phyloP scores from a whole-genome alignment of 2,329 filamentous ascomycete genomes.

The Phialemonium atrogriseum region DNA sequence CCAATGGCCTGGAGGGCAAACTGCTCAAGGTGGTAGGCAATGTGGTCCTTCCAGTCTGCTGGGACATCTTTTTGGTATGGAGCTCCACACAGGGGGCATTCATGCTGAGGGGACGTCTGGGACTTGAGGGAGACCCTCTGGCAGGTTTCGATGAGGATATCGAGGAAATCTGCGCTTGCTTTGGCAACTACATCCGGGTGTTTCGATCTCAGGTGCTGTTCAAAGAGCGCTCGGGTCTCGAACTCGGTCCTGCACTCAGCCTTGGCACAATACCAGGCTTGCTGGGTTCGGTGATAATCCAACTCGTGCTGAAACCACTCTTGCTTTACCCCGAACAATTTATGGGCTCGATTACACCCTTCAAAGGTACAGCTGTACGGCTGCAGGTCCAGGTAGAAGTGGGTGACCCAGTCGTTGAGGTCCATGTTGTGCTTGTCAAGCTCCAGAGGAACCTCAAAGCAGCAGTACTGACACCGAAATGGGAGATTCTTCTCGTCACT shows the following conservation, averaged over 20 bases:
- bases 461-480: constrained; percentile 12
- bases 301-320: constrained; percentile 16
- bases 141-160: constrained; percentile 12
- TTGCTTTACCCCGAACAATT: constrained; percentile 8
- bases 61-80: background rate
- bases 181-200: constrained; percentile 4
- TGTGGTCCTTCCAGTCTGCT: constrained; percentile 7
- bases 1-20: constrained; percentile 9
- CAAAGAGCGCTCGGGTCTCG: constrained; percentile 4
- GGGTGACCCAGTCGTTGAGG: constrained; percentile 9
- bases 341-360: constrained; percentile 6
- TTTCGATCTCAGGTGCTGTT: constrained; percentile 2
- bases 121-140: constrained; percentile 7
- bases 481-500: constrained; percentile 2
- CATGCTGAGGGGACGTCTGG: background rate
- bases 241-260: constrained; percentile 9
- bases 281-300: constrained; percentile 9
- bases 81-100: constrained; percentile 5
- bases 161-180: constrained; percentile 9
- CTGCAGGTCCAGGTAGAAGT: constrained; percentile 14
- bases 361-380: constrained; percentile 15
- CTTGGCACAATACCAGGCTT: constrained; percentile 12
- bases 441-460: constrained; percentile 10
- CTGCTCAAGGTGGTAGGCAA: constrained; percentile 10
- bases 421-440: constrained; percentile 3